Percentiles rank a stretch among this genome's conserved stretches.
phyloP scores from a whole-genome alignment of 768 basidiomycete genomes.

The Amanita rimosa region DNA sequence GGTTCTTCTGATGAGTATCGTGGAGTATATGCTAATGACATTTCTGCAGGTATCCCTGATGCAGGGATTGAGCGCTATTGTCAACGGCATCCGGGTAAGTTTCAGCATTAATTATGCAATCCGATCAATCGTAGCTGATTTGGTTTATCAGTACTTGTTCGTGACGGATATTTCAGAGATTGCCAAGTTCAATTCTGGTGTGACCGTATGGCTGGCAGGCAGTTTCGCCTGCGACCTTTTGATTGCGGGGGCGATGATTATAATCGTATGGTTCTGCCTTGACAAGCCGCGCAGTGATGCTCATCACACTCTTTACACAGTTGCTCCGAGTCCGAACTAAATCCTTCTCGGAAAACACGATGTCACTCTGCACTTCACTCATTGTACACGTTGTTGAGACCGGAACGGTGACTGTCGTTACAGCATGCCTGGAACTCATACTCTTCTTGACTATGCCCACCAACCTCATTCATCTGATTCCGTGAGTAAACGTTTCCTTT shows the following conservation, averaged over 20 bases:
- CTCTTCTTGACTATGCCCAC: conserved; percentile 5
- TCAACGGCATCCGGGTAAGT: conserved; percentile 5
- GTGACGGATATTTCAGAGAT: conserved; percentile 1
- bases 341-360: neutral
- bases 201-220: conserved; percentile 8
- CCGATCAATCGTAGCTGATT: neutral
- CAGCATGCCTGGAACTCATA: conserved; percentile 2
- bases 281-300: neutral
- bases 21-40: neutral
- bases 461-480: conserved; percentile 2
- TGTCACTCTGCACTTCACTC: neutral
- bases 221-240: conserved; percentile 9
- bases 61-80: conserved; percentile 4
- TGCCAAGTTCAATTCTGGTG: conserved; percentile 3
- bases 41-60: neutral
- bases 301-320: neutral
- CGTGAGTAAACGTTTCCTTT: neutral
- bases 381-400: conserved; percentile 4
- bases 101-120: neutral
- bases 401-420: conserved; percentile 2
- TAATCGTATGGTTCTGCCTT: conserved; percentile 6
- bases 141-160: neutral
- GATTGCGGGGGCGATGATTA: conserved; percentile 10
- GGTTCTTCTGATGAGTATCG: neutral
- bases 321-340: conserved; percentile 1